Conservation (phyloP, 176 grass and related monocot genomes). For the Cenchrus fungigraminus region DNA sequence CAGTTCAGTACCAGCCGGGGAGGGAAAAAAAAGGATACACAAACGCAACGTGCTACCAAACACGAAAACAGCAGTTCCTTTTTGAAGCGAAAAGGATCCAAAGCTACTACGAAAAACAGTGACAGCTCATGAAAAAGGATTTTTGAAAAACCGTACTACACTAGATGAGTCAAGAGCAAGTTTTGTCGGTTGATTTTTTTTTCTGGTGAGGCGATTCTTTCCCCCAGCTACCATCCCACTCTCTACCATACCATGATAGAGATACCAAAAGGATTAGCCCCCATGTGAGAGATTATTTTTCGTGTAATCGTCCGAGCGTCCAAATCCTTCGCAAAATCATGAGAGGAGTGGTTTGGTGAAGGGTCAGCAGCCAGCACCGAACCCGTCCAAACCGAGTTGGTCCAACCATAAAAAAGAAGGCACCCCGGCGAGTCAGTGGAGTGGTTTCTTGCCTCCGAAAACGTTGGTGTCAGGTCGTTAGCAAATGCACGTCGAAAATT, state of each 20-base stretch:
- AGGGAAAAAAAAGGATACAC: background rate
- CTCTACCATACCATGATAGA: slow-evolving; percentile 28
- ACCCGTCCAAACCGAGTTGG: slow-evolving; percentile 40
- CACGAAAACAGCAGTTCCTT: background rate
- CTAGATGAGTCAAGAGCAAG: slow-evolving; percentile 17
- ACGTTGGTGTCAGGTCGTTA: slow-evolving; percentile 47
- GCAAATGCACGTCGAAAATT: slow-evolving; percentile 3
- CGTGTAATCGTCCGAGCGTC: slow-evolving; percentile 6
- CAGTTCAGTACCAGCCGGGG: background rate
- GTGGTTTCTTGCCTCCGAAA: slow-evolving; percentile 37
- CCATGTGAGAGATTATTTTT: background rate
- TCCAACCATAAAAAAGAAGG: slow-evolving; percentile 46
- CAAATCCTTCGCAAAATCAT: background rate
- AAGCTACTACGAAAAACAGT: no score
- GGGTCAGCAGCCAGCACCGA: slow-evolving; percentile 41
- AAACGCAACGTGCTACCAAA: slow-evolving; percentile 22
- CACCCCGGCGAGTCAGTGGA: background rate
- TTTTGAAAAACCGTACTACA: background rate
- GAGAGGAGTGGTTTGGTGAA: slow-evolving; percentile 24
- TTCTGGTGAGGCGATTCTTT: background rate
- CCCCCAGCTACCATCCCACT: background rate
- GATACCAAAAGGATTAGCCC: background rate
- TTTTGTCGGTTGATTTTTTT: slow-evolving; percentile 18
- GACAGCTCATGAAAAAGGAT: background rate
- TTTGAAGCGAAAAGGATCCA: background rate